phyloP scores from a whole-genome alignment of 2,329 filamentous ascomycete species.

The Ceratocystis smalleyi region DNA sequence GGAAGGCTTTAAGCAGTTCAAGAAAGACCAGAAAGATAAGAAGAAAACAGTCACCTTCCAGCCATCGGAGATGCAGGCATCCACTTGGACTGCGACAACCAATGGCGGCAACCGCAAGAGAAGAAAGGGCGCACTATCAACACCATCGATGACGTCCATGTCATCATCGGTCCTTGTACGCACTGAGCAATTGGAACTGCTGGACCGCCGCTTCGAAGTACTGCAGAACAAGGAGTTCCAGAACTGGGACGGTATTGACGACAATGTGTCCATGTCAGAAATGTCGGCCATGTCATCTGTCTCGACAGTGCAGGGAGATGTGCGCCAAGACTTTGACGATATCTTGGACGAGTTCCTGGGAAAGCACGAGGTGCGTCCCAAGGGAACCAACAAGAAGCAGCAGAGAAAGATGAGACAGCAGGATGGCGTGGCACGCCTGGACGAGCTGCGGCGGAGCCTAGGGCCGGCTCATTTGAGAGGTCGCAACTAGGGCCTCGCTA shows the following conservation, averaged over 20 bases:
- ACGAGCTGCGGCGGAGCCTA: constrained; percentile 69
- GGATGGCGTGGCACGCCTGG: constrained; percentile 72
- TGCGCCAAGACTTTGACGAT: constrained; percentile 66
- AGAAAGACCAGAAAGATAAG: constrained; percentile 52
- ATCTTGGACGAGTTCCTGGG: constrained; percentile 90
- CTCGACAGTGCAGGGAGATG: constrained; percentile 51
- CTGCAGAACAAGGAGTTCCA: constrained; percentile 60
- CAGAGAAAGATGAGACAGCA: constrained; percentile 69
- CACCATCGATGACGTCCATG: constrained; percentile 79
- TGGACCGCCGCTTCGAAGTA: constrained; percentile 84
- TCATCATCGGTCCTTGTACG: constrained; percentile 73
- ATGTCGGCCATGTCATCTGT: constrained; percentile 46
- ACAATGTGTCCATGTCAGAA: constrained; percentile 36
- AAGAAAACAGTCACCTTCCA: constrained; percentile 24
- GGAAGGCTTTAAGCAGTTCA: constrained; percentile 86
- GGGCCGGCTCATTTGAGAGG: constrained; percentile 54
- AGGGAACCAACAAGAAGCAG: constrained; percentile 57
- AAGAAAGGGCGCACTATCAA: constrained; percentile 84
- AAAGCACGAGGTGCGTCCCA: constrained; percentile 26
- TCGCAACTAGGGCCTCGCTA: constrained; percentile 6
- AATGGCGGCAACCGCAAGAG: constrained; percentile 78
- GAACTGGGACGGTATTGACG: constrained; percentile 24
- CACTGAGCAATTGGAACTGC: constrained; percentile 68
- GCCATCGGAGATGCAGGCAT: constrained; percentile 51
- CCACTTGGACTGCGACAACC: constrained; percentile 58